A percentile compares a stretch with the other conserved stretches of the same genome.
Conservation (phyloP, 129 eudicot genomes). For the Chrysanthemum lavandulifolium region DNA sequence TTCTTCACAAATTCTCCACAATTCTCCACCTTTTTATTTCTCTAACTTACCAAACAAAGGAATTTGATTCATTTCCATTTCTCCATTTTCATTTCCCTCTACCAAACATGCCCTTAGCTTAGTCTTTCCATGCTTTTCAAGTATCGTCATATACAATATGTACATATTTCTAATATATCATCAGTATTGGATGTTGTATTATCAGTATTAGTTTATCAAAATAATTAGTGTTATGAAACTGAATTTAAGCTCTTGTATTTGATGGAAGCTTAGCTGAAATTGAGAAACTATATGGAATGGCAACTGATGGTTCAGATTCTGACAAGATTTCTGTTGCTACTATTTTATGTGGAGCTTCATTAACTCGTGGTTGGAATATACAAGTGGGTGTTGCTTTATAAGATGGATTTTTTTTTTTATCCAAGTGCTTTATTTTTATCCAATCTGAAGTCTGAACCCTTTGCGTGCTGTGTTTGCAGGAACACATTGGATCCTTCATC, state of each 20-base stretch:
- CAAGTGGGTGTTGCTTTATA: constrained; percentile 51
- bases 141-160: no score
- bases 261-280: constrained; percentile 96
- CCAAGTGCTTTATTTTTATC: background rate
- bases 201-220: constrained; percentile 1
- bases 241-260: constrained; percentile 52
- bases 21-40: no score
- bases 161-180: no score
- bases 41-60: no score
- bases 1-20: no score
- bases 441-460: background rate
- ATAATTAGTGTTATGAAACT: constrained; percentile 44
- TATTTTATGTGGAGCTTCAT: constrained; percentile 86
- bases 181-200: background rate
- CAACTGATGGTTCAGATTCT: constrained; percentile 72
- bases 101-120: background rate
- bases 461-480: constrained; percentile 50
- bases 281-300: constrained; percentile 85
- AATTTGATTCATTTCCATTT: no score
- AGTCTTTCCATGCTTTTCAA: background rate
- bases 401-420: background rate
- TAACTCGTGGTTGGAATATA: constrained; percentile 94
- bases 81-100: no score
- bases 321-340: constrained; percentile 93
- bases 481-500: constrained; percentile 63